Conservation (phyloP, 202 grass and related monocot genomes). For the Schoenoplectus tabernaemontani region DNA sequence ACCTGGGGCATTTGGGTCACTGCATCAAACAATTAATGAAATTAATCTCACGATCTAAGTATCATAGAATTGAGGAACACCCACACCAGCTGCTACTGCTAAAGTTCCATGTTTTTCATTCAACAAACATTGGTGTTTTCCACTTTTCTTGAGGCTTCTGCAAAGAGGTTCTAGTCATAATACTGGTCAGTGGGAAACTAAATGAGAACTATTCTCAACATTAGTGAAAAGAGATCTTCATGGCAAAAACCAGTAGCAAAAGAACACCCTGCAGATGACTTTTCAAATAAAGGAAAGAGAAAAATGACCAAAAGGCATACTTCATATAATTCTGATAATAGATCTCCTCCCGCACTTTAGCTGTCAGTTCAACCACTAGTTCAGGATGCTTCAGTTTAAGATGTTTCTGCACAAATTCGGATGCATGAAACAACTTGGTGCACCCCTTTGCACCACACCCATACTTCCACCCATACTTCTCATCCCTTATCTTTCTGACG, state of each 20-base stretch:
- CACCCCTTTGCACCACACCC: slow-evolving; percentile 91
- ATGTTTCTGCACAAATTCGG: slow-evolving; percentile 98
- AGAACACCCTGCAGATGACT: not conserved
- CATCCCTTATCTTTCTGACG: slow-evolving; percentile 95
- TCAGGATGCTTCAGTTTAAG: slow-evolving; percentile 86
- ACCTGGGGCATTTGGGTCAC: slow-evolving; percentile 88
- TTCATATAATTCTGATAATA: slow-evolving; percentile 97
- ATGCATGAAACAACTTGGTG: slow-evolving; percentile 96
- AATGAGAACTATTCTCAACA: not conserved
- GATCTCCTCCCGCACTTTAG: slow-evolving; percentile 88
- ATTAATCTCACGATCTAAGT: not conserved
- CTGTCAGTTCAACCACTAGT: slow-evolving; percentile 60
- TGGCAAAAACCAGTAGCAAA: not conserved
- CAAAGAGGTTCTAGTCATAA: not conserved
- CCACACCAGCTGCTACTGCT: not conserved
- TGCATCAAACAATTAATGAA: slow-evolving; percentile 43
- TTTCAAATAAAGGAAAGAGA: not conserved
- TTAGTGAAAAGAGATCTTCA: not conserved
- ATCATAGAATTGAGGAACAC: not conserved
- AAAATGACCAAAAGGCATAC: slow-evolving; percentile 40
- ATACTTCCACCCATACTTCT: slow-evolving; percentile 99
- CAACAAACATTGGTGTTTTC: not conserved
- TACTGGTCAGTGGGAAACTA: not conserved
- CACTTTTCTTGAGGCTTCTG: not conserved
- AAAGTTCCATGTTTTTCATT: not conserved